Base-by-base conservation (phyloP, 305 asterid genomes). In the Fraxinus sp. region DNA sequence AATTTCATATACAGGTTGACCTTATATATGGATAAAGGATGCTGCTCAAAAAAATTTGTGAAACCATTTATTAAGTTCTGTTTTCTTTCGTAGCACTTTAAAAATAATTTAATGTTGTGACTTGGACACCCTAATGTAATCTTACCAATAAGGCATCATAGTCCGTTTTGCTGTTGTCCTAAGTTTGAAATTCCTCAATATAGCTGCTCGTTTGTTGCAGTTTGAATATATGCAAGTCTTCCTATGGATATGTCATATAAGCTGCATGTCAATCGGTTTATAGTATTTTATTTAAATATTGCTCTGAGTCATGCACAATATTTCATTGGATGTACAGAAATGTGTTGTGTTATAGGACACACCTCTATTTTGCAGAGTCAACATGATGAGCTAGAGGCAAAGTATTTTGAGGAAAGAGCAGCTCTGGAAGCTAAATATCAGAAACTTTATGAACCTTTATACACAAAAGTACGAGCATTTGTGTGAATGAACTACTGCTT, bases 401-500 rank as follows among this genome's bases (percentile, higher is more conserved):
- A 86, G 83, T 92, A 90, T 86, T 83, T 83, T 7, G 94, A 92
- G 85, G 95, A 94, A 88, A 90, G 86, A 85, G 92, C 92, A 70
- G 92, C 92, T 33, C 94, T 92, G 83, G 98, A 92, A 90, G 97
- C 94, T 77, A 92, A 88, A 84, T 94, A 90, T 88, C 94, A 92
- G 90, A 90, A 86, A 88, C 90, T 89, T 49, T 94, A 94, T 68
- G 91, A 88, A 26, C 97, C 98, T 0, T 83, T 92, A 9, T 94
- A 94, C 81, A 68, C 87, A 4, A 90, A 92, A 89, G 98, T 90
- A 82, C 66, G 89, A 30, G 10, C 14, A 22, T 32, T 76, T 39
- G 36, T 66, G 8, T 16, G 7, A 64, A 18, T 16, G 35, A n/a
- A 20, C 13, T 24, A 55, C 4, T 82, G 77, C 24, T 43, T 22